Evolutionary conservation across 805 yeast genomes (phyloP).

Genomic region (Myxozyma neotropica): DNA sequence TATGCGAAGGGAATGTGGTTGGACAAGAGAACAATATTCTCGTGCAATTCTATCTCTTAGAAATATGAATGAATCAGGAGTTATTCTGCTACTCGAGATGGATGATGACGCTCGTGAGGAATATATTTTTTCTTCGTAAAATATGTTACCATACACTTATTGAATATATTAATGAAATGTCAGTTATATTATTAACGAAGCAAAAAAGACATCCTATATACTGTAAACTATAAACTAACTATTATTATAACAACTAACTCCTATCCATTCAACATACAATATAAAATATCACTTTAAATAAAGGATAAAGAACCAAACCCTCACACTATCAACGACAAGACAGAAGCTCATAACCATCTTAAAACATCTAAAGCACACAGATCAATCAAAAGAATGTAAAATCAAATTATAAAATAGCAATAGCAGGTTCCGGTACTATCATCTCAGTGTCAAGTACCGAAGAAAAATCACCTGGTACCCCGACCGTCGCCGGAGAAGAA

Average conservation of each 20-base stretch:
- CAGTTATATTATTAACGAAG: neutral
- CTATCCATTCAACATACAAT: too few species aligned
- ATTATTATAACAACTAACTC: too few species aligned
- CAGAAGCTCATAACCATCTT: neutral
- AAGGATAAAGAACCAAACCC: too few species aligned
- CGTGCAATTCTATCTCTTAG: conserved; percentile 14
- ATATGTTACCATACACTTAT: neutral
- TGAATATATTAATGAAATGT: neutral
- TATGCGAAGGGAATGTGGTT: conserved; percentile 20
- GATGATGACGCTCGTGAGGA: conserved; percentile 30
- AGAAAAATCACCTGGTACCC: neutral
- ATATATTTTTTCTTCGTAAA: conserved; percentile 3
- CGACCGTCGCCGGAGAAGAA: neutral
- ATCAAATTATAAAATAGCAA: neutral
- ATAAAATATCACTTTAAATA: too few species aligned
- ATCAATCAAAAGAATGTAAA: neutral
- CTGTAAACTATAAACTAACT: too few species aligned
- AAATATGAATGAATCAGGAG: conserved; percentile 18
- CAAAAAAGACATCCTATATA: too few species aligned
- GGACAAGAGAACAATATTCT: conserved; percentile 22
- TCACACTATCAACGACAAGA: too few species aligned
- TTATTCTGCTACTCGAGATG: conserved; percentile 28
- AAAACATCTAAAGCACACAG: neutral
- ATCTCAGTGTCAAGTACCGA: neutral
- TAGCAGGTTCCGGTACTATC: neutral